These are phyloP conservation scores for Panus rudis DNA, from an alignment of 768 basidiomycete genomes.

Conservation along the genomic window DNA sequence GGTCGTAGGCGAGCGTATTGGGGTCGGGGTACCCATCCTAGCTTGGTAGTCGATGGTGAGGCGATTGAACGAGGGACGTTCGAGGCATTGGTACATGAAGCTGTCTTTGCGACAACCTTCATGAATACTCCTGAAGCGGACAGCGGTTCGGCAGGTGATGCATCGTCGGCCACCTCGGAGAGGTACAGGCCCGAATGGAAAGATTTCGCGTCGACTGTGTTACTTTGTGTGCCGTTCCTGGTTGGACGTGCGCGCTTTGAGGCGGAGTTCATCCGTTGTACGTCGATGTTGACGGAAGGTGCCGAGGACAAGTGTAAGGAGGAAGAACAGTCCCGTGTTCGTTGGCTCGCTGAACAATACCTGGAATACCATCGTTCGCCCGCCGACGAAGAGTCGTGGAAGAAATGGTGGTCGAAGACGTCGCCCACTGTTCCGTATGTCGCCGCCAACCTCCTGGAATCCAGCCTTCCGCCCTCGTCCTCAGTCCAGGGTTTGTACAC, in stretches of 20 bases:
- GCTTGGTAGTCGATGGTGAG: constrained; percentile 40
- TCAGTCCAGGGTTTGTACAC: constrained; percentile 50
- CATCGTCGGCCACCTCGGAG: constrained; percentile 7
- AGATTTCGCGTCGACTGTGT: constrained; percentile 53
- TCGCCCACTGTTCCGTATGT: constrained; percentile 35
- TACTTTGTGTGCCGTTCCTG: constrained; percentile 54
- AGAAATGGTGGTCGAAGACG: constrained; percentile 45
- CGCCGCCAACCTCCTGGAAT: too few species aligned
- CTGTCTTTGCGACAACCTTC: constrained; percentile 73
- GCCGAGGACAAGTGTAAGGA: constrained; percentile 34
- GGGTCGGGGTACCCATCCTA: constrained; percentile 71
- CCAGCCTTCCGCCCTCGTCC: constrained; percentile 34
- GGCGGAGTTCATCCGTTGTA: constrained; percentile 61
- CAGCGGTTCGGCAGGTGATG: constrained; percentile 12
- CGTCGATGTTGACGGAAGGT: constrained; percentile 56
- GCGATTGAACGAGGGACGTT: constrained; percentile 59
- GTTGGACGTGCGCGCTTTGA: constrained; percentile 55
- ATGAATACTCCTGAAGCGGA: constrained; percentile 1
- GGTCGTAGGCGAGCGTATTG: constrained; percentile 64
- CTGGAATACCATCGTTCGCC: constrained; percentile 49
- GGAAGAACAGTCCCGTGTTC: constrained; percentile 39
- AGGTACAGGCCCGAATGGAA: constrained; percentile 40
- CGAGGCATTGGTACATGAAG: constrained; percentile 78
- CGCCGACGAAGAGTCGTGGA: constrained; percentile 47
- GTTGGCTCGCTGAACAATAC: constrained; percentile 65